Evolutionary conservation across 441 rosid species (phyloP), one percentile per base, ranked within the genome.

Genomic region (Corymbia citriodora): DNA sequence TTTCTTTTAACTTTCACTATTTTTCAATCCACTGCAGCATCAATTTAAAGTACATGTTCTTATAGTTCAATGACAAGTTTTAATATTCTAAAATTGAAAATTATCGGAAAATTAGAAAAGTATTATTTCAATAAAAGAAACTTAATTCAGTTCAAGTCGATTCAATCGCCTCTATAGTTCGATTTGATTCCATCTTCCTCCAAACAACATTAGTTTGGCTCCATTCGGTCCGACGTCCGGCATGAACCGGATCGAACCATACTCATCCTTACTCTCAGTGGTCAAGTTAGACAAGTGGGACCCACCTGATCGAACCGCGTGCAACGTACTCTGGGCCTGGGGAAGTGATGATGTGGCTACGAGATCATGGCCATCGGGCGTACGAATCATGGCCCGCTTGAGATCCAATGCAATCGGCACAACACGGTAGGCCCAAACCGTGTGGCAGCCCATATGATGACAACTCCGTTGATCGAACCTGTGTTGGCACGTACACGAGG

Each of bases 161-260:
- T 70, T 13, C 45, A 33, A 70, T 17, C 3, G 1, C 19, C 36
- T 2, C 10, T 4, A 11, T 18, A 9, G 45, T 9, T 3, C 5
- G 5, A 1, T 9, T 55, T 18, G 27, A 55, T 55, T 21, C 17
- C 79, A 70, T 70, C 40, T 33, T 18, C 11, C 81, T 18, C 4
- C 2, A 2, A 8, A 10, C 1, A 8, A 10, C 81, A 36, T 72
- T 19, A 17, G 8, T 18, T 72, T 0, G 48, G 40, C 23, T 72
- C 48, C 81, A 18, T 36, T 33, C 27, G 8, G 36, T 72, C 15
- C 10, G 23, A 40, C 25, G 49, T 19, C 27, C 9, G 6, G 9
- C 82, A 36, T 0, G 3, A 36, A n/a, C 3, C 3, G 10, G 31
- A 15, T 65, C 0, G 6, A 65, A 1, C 16, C 13, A 1, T 10